phyloP scores from a whole-genome alignment of 768 basidiomycete genomes.

The Agaricus subrufescens region DNA sequence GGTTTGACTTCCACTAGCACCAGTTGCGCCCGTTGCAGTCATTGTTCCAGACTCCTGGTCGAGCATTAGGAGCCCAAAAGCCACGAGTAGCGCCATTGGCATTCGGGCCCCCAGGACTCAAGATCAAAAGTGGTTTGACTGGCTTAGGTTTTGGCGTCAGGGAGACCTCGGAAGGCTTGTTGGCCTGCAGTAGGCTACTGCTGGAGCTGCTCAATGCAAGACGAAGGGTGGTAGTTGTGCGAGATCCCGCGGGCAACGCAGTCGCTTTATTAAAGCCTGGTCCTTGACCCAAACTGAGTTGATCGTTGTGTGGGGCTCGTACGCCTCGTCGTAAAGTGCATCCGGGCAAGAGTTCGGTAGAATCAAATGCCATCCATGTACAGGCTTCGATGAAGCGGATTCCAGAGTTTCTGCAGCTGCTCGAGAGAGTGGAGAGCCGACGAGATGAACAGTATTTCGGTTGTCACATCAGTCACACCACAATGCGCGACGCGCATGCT shows the following conservation, averaged over 20 bases:
- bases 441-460: constrained; percentile 79
- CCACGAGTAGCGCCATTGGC: constrained; percentile 14
- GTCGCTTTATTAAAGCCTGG: constrained; percentile 30
- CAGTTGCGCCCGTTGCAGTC: constrained; percentile 18
- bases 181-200: neutral
- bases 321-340: constrained; percentile 51
- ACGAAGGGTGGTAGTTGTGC: constrained; percentile 48
- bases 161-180: constrained; percentile 14
- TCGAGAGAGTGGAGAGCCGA: constrained; percentile 79
- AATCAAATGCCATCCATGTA: constrained; percentile 23
- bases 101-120: constrained; percentile 40
- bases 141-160: constrained; percentile 63
- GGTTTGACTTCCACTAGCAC: constrained; percentile 23
- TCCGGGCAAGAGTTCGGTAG: constrained; percentile 54
- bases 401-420: constrained; percentile 83
- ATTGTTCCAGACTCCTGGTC: constrained; percentile 17
- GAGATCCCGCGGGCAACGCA: constrained; percentile 25
- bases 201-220: constrained; percentile 32
- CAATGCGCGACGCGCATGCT: neutral
- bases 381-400: constrained; percentile 69
- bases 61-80: constrained; percentile 27
- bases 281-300: constrained; percentile 52
- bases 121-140: constrained; percentile 67
- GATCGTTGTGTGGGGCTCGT: constrained; percentile 57
- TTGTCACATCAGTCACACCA: constrained; percentile 59